A percentile compares a stretch with the other conserved stretches of the same genome.
Conservation (phyloP, 176 grass and related monocot species). For the Luzula sylvatica region DNA sequence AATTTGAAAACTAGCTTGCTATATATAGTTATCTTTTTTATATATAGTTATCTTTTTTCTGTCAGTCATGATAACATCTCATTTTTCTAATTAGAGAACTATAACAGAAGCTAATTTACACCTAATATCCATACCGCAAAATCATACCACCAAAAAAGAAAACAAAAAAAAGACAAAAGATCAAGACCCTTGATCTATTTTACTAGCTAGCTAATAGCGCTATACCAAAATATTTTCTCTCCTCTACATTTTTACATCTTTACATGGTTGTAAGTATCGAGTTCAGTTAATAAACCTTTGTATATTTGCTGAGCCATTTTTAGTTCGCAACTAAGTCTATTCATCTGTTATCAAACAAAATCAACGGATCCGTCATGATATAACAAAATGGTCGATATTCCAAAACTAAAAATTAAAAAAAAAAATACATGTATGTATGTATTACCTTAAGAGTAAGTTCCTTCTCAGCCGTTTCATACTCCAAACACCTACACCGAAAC, state of each 20-base stretch:
- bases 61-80: too few relatives aligned
- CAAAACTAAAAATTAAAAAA: not conserved
- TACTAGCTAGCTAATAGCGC: not conserved
- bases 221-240: too few relatives aligned
- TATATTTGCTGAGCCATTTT: not conserved
- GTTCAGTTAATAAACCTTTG: not conserved
- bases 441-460: conserved; percentile 6
- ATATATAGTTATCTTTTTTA: not conserved
- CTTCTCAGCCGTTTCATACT: conserved; percentile 16
- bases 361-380: not conserved
- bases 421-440: not conserved
- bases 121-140: too few relatives aligned
- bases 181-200: too few relatives aligned
- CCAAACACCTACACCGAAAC: conserved; percentile 2
- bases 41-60: not conserved
- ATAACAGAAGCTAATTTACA: too few relatives aligned
- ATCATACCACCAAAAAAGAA: too few relatives aligned
- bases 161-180: too few relatives aligned
- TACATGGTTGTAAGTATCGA: not conserved
- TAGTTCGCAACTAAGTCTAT: not conserved
- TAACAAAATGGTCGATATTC: not conserved
- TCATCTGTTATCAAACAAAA: not conserved
- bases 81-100: too few relatives aligned
- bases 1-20: not conserved
- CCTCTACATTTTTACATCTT: not conserved